Percentiles rank a stretch among this genome's conserved stretches.
These are phyloP conservation scores for Leccinum griseonigrum DNA, from an alignment of 1,284 basidiomycete genomes.

Conservation along the genomic window DNA sequence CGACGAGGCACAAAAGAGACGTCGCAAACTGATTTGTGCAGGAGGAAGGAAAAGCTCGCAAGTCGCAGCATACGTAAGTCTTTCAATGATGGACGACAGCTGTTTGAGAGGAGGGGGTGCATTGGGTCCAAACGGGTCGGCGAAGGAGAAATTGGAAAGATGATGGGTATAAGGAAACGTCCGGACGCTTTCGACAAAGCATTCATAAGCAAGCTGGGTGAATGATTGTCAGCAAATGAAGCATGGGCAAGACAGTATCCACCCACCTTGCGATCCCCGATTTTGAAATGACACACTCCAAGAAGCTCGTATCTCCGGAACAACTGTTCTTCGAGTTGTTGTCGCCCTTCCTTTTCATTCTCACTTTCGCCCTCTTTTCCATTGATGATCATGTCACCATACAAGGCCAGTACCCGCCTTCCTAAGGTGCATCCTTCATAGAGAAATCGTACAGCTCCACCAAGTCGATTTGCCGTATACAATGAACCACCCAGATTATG, in stretches of 20 bases:
- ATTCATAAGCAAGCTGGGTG: conserved; percentile 55
- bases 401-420: conserved; percentile 40
- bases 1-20: not conserved
- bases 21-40: conserved; percentile 34
- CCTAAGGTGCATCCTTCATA: conserved; percentile 58
- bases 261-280: conserved; percentile 63
- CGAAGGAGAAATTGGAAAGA: conserved; percentile 26
- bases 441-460: conserved; percentile 63
- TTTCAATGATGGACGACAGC: conserved; percentile 57
- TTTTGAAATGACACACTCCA: conserved; percentile 71
- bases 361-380: conserved; percentile 19
- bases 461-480: conserved; percentile 59
- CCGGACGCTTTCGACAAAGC: conserved; percentile 52
- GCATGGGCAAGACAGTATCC: not conserved
- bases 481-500: conserved; percentile 63
- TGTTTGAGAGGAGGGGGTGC: conserved; percentile 45
- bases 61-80: conserved; percentile 60
- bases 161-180: conserved; percentile 49
- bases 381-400: not conserved
- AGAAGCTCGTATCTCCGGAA: conserved; percentile 77
- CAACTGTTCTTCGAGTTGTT: conserved; percentile 58
- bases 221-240: conserved; percentile 8
- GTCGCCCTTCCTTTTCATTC: conserved; percentile 52
- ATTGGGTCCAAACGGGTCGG: conserved; percentile 32
- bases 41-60: conserved; percentile 60